Evolutionary conservation across 2,329 filamentous ascomycete genomes (phyloP).

Genomic region (Verticillium isaacii): DNA sequence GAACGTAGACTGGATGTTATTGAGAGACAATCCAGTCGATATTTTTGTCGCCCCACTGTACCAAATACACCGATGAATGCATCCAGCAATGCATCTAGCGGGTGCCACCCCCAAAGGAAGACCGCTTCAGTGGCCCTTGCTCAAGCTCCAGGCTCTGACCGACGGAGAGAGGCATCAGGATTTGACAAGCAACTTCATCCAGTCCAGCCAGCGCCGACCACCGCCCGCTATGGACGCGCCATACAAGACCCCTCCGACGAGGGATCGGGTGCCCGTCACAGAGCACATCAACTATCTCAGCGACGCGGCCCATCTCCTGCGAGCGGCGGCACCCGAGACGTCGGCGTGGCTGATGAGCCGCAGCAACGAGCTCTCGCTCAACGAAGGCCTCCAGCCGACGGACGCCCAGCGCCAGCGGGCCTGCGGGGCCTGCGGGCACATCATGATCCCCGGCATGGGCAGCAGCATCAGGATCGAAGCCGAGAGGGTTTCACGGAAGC

Average conservation of each 20-base stretch:
- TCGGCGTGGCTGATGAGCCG: constrained; percentile 57
- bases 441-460: constrained; percentile 49
- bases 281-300: constrained; percentile 40
- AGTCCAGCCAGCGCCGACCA: too few relatives aligned
- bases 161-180: too few relatives aligned
- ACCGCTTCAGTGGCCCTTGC: background rate
- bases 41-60: background rate
- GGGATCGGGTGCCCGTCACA: background rate
- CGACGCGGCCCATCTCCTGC: constrained; percentile 55
- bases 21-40: too few relatives aligned
- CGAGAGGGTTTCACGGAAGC: constrained; percentile 12
- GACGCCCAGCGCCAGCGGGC: constrained; percentile 48
- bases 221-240: background rate
- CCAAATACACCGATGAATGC: background rate
- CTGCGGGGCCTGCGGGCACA: constrained; percentile 57
- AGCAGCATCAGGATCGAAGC: constrained; percentile 33
- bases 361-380: constrained; percentile 43
- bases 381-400: constrained; percentile 36
- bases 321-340: constrained; percentile 45
- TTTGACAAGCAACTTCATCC: too few relatives aligned
- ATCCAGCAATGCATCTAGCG: background rate
- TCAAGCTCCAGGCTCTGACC: background rate
- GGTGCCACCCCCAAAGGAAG: background rate
- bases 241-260: background rate
- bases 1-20: too few relatives aligned